These are phyloP conservation scores for Xylaria hypoxylon DNA, from an alignment of 2,329 filamentous ascomycete species.

Conservation along the genomic window DNA sequence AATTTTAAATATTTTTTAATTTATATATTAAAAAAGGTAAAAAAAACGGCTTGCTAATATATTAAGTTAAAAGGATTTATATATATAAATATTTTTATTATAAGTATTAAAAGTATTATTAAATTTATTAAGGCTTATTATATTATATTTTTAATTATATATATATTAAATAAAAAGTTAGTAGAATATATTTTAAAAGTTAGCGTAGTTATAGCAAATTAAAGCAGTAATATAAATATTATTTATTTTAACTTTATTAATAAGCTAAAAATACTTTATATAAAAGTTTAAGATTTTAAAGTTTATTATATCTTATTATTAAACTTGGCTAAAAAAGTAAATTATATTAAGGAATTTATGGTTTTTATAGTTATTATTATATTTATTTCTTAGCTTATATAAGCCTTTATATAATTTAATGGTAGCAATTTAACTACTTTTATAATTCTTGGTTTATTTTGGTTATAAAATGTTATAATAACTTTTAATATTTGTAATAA, in stretches of 20 bases:
- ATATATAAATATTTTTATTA: not conserved
- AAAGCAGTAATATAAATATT: slow-evolving; percentile 4
- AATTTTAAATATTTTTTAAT: not conserved
- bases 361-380: not conserved
- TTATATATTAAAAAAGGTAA: not conserved
- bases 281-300: too few species aligned
- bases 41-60: not conserved
- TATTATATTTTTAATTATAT: not conserved
- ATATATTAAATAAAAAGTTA: not conserved
- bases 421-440: not conserved
- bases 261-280: not conserved
- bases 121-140: not conserved
- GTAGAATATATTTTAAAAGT: too few species aligned
- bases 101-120: not conserved
- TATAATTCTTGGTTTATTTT: not conserved
- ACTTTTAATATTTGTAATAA: too few species aligned
- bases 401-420: not conserved
- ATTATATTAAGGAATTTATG: not conserved
- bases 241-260: not conserved
- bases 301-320: not conserved
- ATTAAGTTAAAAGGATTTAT: not conserved
- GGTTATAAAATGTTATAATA: not conserved
- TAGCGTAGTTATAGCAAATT: not conserved
- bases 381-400: not conserved
- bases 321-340: not conserved